phyloP scores from a whole-genome alignment of 495 filamentous ascomycete species.

The Astrothelium subdiscretum region DNA sequence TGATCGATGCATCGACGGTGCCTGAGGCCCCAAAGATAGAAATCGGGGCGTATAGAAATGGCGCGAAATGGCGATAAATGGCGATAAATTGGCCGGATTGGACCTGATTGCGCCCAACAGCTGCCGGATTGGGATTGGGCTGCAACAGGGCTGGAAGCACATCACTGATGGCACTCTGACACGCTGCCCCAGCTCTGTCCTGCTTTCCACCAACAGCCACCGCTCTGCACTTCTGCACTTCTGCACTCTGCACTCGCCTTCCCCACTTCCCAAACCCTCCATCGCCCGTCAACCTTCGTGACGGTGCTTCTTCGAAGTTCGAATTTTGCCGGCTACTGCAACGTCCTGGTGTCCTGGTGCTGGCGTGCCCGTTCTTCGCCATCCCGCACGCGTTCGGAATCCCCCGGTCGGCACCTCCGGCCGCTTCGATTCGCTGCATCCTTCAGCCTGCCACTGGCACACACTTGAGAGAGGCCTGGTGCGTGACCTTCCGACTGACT shows the following conservation, averaged over 20 bases:
- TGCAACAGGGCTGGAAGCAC: neutral
- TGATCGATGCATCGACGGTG: neutral
- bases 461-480: neutral
- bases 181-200: neutral
- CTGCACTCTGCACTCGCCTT: neutral
- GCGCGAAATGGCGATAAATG: neutral
- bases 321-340: neutral
- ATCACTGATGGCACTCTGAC: neutral
- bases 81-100: neutral
- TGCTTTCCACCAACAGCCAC: neutral
- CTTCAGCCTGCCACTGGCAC: neutral
- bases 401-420: neutral
- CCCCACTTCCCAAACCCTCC: neutral
- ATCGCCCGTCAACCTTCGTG: neutral
- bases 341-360: neutral
- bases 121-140: neutral
- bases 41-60: neutral
- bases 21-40: neutral
- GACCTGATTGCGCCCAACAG: neutral
- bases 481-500: neutral
- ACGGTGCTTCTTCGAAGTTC: neutral
- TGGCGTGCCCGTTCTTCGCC: neutral
- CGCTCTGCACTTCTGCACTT: neutral
- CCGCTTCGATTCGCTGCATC: neutral
- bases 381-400: neutral